Conservation (phyloP, 148 eudicot genomes). For the Diospyros kaki region DNA sequence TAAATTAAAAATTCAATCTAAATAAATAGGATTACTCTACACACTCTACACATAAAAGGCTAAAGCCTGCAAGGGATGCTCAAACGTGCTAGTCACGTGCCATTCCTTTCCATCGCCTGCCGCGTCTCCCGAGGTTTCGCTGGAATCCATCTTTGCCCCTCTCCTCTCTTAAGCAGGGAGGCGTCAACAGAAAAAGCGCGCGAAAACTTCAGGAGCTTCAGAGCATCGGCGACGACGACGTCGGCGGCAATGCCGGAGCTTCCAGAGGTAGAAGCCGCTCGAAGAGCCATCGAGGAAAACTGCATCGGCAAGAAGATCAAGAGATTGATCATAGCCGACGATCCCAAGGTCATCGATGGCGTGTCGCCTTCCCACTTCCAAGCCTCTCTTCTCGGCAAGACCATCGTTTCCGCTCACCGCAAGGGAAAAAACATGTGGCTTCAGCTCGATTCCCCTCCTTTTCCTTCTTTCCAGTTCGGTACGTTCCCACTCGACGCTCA, state of each 20-base stretch:
- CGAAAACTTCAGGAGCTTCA: not conserved
- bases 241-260: conserved; percentile 74
- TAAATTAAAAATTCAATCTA: too few relatives aligned
- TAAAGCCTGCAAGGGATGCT: too few relatives aligned
- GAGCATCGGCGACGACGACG: too few relatives aligned
- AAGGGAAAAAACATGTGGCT: conserved; percentile 98
- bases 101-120: too few relatives aligned
- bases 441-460: conserved; percentile 89
- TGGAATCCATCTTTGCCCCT: not conserved
- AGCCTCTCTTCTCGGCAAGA: conserved; percentile 59
- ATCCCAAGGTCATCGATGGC: conserved; percentile 71
- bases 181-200: not conserved
- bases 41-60: too few relatives aligned
- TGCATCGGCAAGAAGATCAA: conserved; percentile 76
- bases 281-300: conserved; percentile 67
- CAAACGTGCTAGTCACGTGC: too few relatives aligned
- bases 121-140: not conserved
- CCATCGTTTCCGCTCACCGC: conserved; percentile 74
- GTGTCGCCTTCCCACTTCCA: conserved; percentile 64
- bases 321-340: conserved; percentile 57
- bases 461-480: conserved; percentile 96
- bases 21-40: too few relatives aligned
- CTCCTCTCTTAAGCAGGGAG: not conserved
- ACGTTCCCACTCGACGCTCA: not conserved
- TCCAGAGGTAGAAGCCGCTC: conserved; percentile 93